phyloP scores from a whole-genome alignment of 805 yeast species.

The Helenozyma rhizophorensis region DNA sequence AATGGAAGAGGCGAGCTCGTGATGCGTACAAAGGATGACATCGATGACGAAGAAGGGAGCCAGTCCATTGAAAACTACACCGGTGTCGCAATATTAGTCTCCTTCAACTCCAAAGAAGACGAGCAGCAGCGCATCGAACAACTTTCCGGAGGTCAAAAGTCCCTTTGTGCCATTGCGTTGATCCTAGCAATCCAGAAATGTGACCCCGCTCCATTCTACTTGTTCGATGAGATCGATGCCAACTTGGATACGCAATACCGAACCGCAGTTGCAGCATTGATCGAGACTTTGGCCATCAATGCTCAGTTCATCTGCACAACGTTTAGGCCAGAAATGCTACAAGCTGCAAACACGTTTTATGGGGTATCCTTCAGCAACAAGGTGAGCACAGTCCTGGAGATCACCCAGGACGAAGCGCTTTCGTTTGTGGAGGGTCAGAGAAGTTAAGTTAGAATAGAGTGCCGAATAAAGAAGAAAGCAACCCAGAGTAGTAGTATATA shows the following conservation, averaged over 20 bases:
- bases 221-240: slow-evolving; percentile 96
- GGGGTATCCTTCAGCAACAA: slow-evolving; percentile 84
- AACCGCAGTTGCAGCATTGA: slow-evolving; percentile 75
- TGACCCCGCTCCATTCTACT: slow-evolving; percentile 95
- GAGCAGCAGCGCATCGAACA: slow-evolving; percentile 89
- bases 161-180: slow-evolving; percentile 92
- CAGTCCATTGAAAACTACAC: slow-evolving; percentile 50
- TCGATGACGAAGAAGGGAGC: slow-evolving; percentile 9
- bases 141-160: slow-evolving; percentile 94
- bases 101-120: slow-evolving; percentile 80
- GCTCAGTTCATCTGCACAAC: slow-evolving; percentile 97
- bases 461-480: no score
- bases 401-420: slow-evolving; percentile 68
- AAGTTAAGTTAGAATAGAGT: no score
- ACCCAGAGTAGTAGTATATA: no score
- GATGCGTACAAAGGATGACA: slow-evolving; percentile 44
- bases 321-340: slow-evolving; percentile 87
- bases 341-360: slow-evolving; percentile 79
- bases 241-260: slow-evolving; percentile 91
- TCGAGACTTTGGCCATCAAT: slow-evolving; percentile 54
- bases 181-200: slow-evolving; percentile 91
- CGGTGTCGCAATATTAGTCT: slow-evolving; percentile 84
- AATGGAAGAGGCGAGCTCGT: slow-evolving; percentile 71
- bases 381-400: slow-evolving; percentile 72
- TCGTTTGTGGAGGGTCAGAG: slow-evolving; percentile 75